These are phyloP conservation scores for Asterochloris erici DNA, from an alignment of 139 green algal genomes.

Conservation along the genomic window DNA sequence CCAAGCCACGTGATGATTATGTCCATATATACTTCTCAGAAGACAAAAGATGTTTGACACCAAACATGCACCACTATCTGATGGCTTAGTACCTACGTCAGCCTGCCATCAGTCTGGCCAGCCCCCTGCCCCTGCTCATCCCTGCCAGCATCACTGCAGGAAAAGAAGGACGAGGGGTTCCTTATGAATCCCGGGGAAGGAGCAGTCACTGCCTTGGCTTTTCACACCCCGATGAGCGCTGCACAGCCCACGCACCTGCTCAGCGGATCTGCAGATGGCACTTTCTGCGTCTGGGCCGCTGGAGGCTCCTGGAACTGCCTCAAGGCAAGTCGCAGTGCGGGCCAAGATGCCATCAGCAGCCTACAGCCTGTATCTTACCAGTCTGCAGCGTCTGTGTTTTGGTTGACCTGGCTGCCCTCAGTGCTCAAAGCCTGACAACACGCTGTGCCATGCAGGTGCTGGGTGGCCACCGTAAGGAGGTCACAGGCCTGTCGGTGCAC, in stretches of 20 bases:
- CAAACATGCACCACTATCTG: constrained; percentile 5
- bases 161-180: constrained; percentile 61
- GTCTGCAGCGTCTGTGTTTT: not conserved
- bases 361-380: not conserved
- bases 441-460: constrained; percentile 15
- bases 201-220: constrained; percentile 63
- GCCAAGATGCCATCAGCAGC: not conserved
- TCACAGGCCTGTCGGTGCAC: constrained; percentile 71
- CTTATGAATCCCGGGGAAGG: constrained; percentile 82
- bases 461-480: constrained; percentile 50
- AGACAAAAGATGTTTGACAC: constrained; percentile 18
- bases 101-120: too few relatives aligned
- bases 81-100: constrained; percentile 8
- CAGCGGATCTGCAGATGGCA: constrained; percentile 71
- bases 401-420: too few relatives aligned
- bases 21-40: constrained; percentile 5
- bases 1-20: constrained; percentile 7
- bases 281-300: constrained; percentile 68
- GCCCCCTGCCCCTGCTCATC: too few relatives aligned
- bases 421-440: not conserved
- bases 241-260: constrained; percentile 71
- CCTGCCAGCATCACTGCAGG: not conserved
- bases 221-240: constrained; percentile 46
- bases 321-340: constrained; percentile 27
- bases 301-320: constrained; percentile 71